A percentile compares a stretch with the other conserved stretches of the same genome.
Evolutionary conservation across 2,329 filamentous ascomycete species (phyloP).

Genomic region (Arthroderma uncinatum): DNA sequence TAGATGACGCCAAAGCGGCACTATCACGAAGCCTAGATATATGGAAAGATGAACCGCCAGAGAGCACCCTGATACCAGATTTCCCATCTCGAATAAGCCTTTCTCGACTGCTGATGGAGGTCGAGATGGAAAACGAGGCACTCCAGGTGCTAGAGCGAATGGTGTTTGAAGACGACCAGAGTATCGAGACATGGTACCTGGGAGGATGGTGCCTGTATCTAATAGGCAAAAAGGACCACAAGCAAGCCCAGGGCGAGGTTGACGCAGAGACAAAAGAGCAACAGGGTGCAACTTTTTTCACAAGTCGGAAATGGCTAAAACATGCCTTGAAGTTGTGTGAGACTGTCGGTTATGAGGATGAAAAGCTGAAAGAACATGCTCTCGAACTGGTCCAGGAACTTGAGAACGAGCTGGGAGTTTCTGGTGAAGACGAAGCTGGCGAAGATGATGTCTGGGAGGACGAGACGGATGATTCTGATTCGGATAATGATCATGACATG

Average conservation of each 20-base stretch:
- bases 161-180: conserved; percentile 79
- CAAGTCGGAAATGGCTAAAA: conserved; percentile 71
- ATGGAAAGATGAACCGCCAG: conserved; percentile 67
- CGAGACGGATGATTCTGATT: conserved; percentile 43
- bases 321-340: conserved; percentile 71
- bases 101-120: conserved; percentile 77
- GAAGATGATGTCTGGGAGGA: conserved; percentile 41
- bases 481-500: conserved; percentile 44
- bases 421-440: conserved; percentile 39
- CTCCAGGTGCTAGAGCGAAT: conserved; percentile 75
- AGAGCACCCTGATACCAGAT: conserved; percentile 64
- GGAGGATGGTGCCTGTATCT: conserved; percentile 88
- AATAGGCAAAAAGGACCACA: conserved; percentile 36
- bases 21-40: conserved; percentile 66
- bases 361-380: conserved; percentile 35
- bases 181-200: conserved; percentile 93
- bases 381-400: conserved; percentile 41
- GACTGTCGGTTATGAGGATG: conserved; percentile 60
- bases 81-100: conserved; percentile 79
- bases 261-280: conserved; percentile 37
- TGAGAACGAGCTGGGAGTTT: conserved; percentile 51
- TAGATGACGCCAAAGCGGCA: conserved; percentile 69
- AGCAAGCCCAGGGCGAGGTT: conserved; percentile 17
- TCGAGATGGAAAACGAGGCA: conserved; percentile 72
- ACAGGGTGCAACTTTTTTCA: conserved; percentile 55